Base-by-base conservation (phyloP, 75 land plant species). In the Cryptomeria japonica region DNA sequence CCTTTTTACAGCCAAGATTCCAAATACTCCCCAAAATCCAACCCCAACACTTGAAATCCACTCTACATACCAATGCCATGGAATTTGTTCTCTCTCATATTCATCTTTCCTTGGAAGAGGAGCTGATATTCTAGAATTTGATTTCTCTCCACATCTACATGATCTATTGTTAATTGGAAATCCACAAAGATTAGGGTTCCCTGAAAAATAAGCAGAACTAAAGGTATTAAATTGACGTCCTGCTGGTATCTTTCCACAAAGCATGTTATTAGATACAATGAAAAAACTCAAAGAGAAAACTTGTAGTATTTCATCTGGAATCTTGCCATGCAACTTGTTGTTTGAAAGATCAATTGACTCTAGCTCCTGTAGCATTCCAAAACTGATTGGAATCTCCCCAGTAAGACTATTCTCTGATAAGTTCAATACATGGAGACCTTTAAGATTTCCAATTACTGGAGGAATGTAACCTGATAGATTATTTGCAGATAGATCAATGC, bases 261-360 rank as follows among this genome's bases (percentile, higher is more conserved):
- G 38, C 37, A 36, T 56, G 47, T 88, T 88, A 78, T 88, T 84
- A 19, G 86, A 38, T 10, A 88, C n/a, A n/a, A n/a, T n/a, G n/a
- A n/a, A n/a, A n/a, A n/a, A n/a, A n/a, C n/a, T n/a, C n/a, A n/a
- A n/a, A n/a, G n/a, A n/a, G n/a, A n/a, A n/a, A n/a, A n/a, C 37
- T 61, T 12, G 5, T 58, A 25, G 0, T 72, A 64, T 31, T 25
- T 10, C 87, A 38, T 38, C 41, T 61, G 88, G 49, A 42, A 87
- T 51, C 12, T 10, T 5, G 2, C 88, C 88, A 36, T 87, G 22
- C 31, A 87, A 38, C 6, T 42, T 87, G 5, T 87, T 87, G 13
- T 83, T 38, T 7, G 88, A 75, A 28, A 87, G 25, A 39, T 87
- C 84, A 19, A 87, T 15, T 44, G 46, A 44, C 46, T 44, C 46